Evolutionary conservation across 2,329 filamentous ascomycete genomes (phyloP), one percentile per base, ranked within the genome.

Genomic region (Ophiostoma tasmaniense): DNA sequence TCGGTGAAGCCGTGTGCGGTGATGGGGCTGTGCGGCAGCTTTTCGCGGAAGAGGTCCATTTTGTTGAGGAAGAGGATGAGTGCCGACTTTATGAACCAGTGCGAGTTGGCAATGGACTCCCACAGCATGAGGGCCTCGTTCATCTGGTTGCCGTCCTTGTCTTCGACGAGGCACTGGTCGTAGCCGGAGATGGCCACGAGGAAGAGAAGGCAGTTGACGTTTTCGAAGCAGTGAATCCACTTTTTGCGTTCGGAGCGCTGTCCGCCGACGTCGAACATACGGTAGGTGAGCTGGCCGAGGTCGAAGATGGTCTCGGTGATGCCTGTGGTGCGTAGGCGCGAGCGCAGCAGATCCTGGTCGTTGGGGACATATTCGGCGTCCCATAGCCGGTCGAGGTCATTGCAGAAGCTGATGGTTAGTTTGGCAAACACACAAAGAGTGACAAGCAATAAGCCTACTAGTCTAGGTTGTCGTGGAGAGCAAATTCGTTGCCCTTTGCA

Each of bases 161-260:
- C 94, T 80, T 98, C 94, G 3, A 97, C 92, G 66, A 98, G 82
- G 75, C 93, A 96, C 79, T 98, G 95, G 77, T 98, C 94, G 78
- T 97, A 98, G 70, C 94, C 94, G 73, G 93, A 97, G 74, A 98
- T 93, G 65, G 94, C 93, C 67, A 97, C 94, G 73, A 98, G 85
- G 80, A 98, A 98, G 55, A 98, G 83, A 68, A 98, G 84, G 74
- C 92, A 93, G 76, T 95, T 93, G 72, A 97, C 93, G 73, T 95
- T 95, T 78, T 97, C 93, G 77, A 97, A 97, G 83, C 93, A 97
- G 83, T 97, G 93, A 75, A 97, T 97, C 93, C 93, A 97, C 87
- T 97, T 97, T 90, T 97, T 97, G 78, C 93, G 89, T 81, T 97
- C 93, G 7, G 92, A 97, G 78, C 93, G 88, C 81, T 97, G 93